Evolutionary conservation across 1,284 basidiomycete species (phyloP), one percentile per base, ranked within the genome.

Genomic region (Malassezia sympodialis): DNA sequence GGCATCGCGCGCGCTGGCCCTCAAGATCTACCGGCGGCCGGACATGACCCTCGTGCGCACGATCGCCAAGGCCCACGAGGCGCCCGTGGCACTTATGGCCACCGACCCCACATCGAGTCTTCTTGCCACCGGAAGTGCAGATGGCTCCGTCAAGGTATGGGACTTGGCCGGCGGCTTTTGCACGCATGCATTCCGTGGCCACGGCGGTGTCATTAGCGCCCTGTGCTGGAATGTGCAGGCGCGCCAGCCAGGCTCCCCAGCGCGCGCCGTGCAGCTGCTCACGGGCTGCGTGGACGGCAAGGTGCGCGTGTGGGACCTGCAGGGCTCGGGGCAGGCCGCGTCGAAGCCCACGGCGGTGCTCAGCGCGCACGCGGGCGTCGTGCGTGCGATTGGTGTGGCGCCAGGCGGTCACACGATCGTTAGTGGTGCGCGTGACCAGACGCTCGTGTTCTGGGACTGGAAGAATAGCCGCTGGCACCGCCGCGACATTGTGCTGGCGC

Each of bases 71-170:
- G 87, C 90, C 1, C 91, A 96, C 69, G 85, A 89, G 50, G 87
- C 90, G 5, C 93, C 93, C 17, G 86, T 96, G 44, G 90, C 96
- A 66, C 84, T 94, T 52, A 66, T 71, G 61, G 81, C 80, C 55
- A 77, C 83, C 24, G 93, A 86, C 78, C 88, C 85, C n/a, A 90
- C 87, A 24, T 88, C 84, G 1, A 85, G 86, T 0, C 84, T 96
- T 55, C 81, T 98, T 58, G 93, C 94, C 1, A 94, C 93, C 7
- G 94, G 91, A 0, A 87, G 90, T 8, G 88, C 90, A 4, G 94
- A 98, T 67, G 93, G 94, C 14, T 82, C 88, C 19, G 93, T 96
- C 53, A 96, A 96, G 79, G 87, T 99, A 8, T 98, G 90, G 90
- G 87, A 96, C 73, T 82, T 93, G 42, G 77, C 80, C 3, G 83